Base-by-base conservation (phyloP, 441 rosid species). In the Euphorbia corollata region DNA sequence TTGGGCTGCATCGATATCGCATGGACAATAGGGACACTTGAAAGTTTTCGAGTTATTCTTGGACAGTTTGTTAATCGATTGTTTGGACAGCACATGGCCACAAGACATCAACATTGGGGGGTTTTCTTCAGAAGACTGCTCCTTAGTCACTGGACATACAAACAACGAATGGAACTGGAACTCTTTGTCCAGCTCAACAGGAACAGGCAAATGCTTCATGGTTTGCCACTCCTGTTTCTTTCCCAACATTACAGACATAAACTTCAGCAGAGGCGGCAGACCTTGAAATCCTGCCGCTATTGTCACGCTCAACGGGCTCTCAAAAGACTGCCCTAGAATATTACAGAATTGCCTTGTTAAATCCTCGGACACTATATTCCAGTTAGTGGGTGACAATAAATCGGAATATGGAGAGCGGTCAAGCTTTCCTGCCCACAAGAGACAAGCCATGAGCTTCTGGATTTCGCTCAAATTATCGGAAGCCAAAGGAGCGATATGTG, bases 151-250 rank as follows among this genome's bases (percentile, higher is more conserved):
- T 0, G 86, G 86, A 38, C 86, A 83, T 15, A 80, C 82, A 38
- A 83, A 80, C 71, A 78, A 64, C 7, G 86, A 83, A 69, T 83
- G 86, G 73, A 80, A 83, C 74, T 83, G 86, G 38, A 83, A 78
- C 65, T 77, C 79, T 64, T 65, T 74, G 23, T 74, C 84, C 74
- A 80, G 65, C 74, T 83, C 86, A 20, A 80, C 78, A 0, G 86
- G 83, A 55, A 80, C 78, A 0, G 82, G 86, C 74, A 80, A 55
- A 60, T 83, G 82, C 74, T 80, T 74, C 86, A 80, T 80, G 19
- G 84, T 54, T 59, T 77, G 84, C 82, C 82, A 80, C 68, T 83
- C 82, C 20, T 74, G 81, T 72, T 75, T 83, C 64, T 80, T 80
- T 13, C 77, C 84, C 18, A 77, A 75, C 78, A 83, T 76, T 58